These are phyloP conservation scores for Mycena chlorophos DNA, from an alignment of 768 basidiomycete species.

Conservation along the genomic window DNA sequence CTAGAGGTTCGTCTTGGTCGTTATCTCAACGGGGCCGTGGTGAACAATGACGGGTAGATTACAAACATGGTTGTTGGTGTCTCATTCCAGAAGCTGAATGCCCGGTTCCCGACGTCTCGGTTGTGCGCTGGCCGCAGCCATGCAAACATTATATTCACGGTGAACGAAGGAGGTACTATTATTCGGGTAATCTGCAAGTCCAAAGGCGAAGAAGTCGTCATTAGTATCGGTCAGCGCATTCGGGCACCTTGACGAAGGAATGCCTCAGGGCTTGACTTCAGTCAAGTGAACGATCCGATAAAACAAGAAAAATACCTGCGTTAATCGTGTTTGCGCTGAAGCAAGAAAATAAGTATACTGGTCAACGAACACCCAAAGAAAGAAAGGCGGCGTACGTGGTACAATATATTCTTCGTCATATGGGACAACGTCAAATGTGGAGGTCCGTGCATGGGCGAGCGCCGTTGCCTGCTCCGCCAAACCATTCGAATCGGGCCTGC, in stretches of 20 bases:
- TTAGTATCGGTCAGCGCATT: constrained; percentile 27
- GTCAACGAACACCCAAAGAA: constrained; percentile 9
- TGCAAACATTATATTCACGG: background rate
- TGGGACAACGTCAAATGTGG: constrained; percentile 76
- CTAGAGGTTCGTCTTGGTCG: too few species aligned
- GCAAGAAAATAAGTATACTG: constrained; percentile 16
- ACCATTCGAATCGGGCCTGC: constrained; percentile 52
- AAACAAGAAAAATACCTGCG: too few species aligned
- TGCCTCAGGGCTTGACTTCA: too few species aligned
- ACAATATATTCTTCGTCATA: constrained; percentile 76
- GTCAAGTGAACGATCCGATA: too few species aligned
- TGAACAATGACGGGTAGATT: too few species aligned
- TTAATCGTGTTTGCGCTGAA: constrained; percentile 49
- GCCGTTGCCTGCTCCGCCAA: constrained; percentile 60
- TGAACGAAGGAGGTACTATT: constrained; percentile 7
- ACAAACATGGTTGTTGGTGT: too few species aligned
- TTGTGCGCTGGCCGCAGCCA: background rate
- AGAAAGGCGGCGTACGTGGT: constrained; percentile 62
- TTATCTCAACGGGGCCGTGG: too few species aligned
- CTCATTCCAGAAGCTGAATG: too few species aligned
- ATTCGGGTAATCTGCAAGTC: background rate
- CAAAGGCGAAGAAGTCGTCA: constrained; percentile 26
- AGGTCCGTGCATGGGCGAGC: constrained; percentile 72
- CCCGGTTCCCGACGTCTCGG: too few species aligned
- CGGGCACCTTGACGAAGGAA: constrained; percentile 57